Evolutionary conservation across 2,329 filamentous ascomycete species (phyloP).

Genomic region (Xylaria sp.): DNA sequence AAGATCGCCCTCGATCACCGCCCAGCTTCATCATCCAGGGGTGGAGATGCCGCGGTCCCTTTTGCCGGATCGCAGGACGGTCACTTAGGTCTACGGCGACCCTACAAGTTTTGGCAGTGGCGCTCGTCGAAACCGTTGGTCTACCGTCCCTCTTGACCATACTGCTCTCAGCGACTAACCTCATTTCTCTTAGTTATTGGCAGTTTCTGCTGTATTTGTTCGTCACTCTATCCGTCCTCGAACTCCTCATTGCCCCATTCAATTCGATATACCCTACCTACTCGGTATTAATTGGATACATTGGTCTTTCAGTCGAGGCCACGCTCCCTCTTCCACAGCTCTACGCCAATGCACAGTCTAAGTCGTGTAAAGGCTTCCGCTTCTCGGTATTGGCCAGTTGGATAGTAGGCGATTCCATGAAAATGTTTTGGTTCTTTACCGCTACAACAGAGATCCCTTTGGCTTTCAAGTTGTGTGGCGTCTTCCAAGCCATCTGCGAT

Average conservation of each 20-base stretch:
- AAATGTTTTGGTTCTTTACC: conserved; percentile 87
- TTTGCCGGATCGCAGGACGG: conserved; percentile 66
- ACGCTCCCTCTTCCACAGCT: conserved; percentile 85
- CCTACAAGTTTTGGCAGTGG: conserved; percentile 88
- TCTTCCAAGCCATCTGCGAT: conserved; percentile 84
- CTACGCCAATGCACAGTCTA: conserved; percentile 72
- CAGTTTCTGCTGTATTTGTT: conserved; percentile 77
- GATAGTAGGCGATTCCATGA: conserved; percentile 84
- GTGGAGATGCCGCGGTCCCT: conserved; percentile 68
- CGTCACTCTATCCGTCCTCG: conserved; percentile 67
- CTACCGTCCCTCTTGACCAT: neutral
- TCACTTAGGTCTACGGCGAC: conserved; percentile 60
- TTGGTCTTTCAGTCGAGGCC: conserved; percentile 83
- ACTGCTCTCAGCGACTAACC: conserved; percentile 40
- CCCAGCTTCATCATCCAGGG: conserved; percentile 67
- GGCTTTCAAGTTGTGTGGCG: conserved; percentile 83
- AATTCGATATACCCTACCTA: conserved; percentile 70
- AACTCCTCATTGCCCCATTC: conserved; percentile 72
- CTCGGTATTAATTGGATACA: conserved; percentile 73
- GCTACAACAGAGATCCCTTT: conserved; percentile 74
- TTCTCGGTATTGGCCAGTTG: conserved; percentile 80
- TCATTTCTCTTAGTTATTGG: conserved; percentile 71
- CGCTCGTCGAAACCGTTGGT: conserved; percentile 72
- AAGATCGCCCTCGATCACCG: conserved; percentile 76
- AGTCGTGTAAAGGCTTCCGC: conserved; percentile 81